Base-by-base conservation (phyloP, 805 yeast species). In the Wickerhamomyces rabaulensis region DNA sequence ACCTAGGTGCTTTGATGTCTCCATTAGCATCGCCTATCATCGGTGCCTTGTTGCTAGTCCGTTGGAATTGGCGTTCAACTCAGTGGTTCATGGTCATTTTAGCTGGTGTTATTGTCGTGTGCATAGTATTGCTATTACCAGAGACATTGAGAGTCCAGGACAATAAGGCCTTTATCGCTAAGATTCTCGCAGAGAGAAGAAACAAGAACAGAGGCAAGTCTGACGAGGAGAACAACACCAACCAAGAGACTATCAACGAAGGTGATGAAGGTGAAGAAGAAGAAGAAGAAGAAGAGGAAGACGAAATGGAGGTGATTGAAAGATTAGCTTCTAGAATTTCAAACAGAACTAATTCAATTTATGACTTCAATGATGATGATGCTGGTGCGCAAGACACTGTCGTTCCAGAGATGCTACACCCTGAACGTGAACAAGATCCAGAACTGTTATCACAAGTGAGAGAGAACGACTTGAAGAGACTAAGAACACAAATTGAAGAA, bases 61-160 rank as follows among this genome's bases (percentile, higher is more conserved):
- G 73, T 10, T 85, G 89, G 83, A 88, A 89, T 9, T 89, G 96
- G 95, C 72, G 95, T 60, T 87, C 92, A 3, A 86, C 96, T 3
- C 94, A 86, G 58, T 89, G 95, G 92, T 79, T 87, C 46, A 67
- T 87, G 64, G 86, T 84, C 16, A 82, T 84, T 25, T 62, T 85
- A 40, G 76, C 87, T 1, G 88, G 82, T 2, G 62, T 73, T 13
- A 74, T 76, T 42, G 68, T 74, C 22, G 20, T 78, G 1, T 49
- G 77, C 45, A 66, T 88, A 37, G 52, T 78, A 2, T 69, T 87
- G 39, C 64, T 71, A 2, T 68, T 88, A 8, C 96, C 96, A 0
- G 96, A 89, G 60, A 89, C 96, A 0, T 68, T 87, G 25, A 69
- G 88, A 44, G 62, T 59, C 16, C 82, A 76, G 49, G 84, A 80